phyloP scores from a whole-genome alignment of 2,329 filamentous ascomycete genomes.

The Epichloe gansuensis region DNA sequence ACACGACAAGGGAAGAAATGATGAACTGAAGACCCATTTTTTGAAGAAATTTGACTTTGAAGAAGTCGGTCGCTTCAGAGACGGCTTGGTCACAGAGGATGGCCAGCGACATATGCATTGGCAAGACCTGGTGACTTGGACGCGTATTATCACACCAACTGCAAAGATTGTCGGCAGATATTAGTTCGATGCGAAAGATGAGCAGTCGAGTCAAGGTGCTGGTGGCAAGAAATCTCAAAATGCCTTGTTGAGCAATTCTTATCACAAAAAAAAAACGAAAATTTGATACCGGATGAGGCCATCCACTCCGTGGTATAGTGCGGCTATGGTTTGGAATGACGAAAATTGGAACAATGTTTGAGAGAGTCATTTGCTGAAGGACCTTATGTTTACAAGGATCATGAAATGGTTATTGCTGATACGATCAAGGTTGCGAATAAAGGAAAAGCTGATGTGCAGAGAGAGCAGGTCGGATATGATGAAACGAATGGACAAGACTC shows the following conservation, averaged over 20 bases:
- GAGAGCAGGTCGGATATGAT: background rate
- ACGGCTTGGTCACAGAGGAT: constrained; percentile 11
- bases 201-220: background rate
- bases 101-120: constrained; percentile 11
- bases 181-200: background rate
- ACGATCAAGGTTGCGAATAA: background rate
- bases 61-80: constrained; percentile 12
- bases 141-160: constrained; percentile 9
- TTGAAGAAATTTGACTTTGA: constrained; percentile 21
- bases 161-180: constrained; percentile 3
- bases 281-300: background rate
- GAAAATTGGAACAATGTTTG: background rate
- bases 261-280: background rate
- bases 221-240: background rate
- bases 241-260: background rate
- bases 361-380: background rate
- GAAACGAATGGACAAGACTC: background rate
- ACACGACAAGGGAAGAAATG: constrained; percentile 4
- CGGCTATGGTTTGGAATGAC: background rate
- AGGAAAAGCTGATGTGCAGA: background rate
- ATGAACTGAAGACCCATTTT: constrained; percentile 11
- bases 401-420: background rate
- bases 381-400: background rate
- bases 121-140: constrained; percentile 21
- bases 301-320: background rate